Conservation (phyloP, 2,329 filamentous ascomycete genomes). For the Capronia coronata region DNA sequence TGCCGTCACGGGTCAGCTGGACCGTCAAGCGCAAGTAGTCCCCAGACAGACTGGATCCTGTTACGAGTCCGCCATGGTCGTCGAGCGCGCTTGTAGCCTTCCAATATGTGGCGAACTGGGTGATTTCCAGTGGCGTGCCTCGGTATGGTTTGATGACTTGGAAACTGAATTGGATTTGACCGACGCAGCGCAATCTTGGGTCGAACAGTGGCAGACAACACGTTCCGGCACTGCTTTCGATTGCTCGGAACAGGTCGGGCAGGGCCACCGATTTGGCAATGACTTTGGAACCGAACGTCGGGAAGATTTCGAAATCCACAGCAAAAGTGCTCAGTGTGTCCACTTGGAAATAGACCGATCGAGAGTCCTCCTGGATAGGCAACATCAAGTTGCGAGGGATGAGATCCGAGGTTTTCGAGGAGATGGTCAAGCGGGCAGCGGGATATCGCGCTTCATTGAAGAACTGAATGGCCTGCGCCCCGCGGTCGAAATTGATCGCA, state of each 20-base stretch:
- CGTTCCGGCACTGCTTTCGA: conserved; percentile 66
- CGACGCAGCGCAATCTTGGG: conserved; percentile 81
- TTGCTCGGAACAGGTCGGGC: conserved; percentile 73
- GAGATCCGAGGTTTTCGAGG: conserved; percentile 89
- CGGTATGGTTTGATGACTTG: conserved; percentile 96
- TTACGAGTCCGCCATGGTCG: conserved; percentile 79
- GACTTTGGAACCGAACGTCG: conserved; percentile 93
- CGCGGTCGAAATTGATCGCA: conserved; percentile 79
- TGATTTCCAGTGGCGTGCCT: conserved; percentile 88
- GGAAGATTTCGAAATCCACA: conserved; percentile 95
- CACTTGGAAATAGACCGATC: conserved; percentile 89
- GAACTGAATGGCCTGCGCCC: conserved; percentile 76
- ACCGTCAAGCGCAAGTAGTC: conserved; percentile 89
- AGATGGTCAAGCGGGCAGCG: conserved; percentile 88
- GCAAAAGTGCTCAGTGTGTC: conserved; percentile 89
- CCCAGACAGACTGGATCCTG: conserved; percentile 90
- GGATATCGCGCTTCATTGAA: conserved; percentile 97
- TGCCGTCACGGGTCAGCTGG: conserved; percentile 79
- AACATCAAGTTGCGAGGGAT: conserved; percentile 94
- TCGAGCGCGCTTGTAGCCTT: conserved; percentile 94
- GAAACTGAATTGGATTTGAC: conserved; percentile 86
- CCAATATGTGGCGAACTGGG: conserved; percentile 98
- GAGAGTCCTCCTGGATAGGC: conserved; percentile 92
- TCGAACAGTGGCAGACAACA: conserved; percentile 90
- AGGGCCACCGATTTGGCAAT: conserved; percentile 93